Conservation (phyloP, 768 basidiomycete species). For the Podaxis sp. region DNA sequence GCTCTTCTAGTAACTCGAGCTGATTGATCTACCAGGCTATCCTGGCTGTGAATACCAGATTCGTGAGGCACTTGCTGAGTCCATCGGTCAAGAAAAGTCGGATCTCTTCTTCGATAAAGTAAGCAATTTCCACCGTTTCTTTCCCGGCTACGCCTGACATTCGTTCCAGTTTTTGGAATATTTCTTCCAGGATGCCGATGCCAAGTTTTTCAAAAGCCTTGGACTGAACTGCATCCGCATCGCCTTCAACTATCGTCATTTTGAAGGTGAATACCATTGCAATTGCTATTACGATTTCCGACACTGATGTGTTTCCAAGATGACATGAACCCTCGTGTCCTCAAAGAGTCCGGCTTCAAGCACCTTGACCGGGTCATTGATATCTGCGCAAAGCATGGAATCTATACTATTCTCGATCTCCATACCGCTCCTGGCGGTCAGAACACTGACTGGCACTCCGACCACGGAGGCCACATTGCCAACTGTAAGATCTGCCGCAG, state of each 20-base stretch:
- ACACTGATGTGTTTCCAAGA: slow-evolving; percentile 26
- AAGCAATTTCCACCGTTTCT: background rate
- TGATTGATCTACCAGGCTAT: slow-evolving; percentile 40
- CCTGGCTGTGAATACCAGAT: slow-evolving; percentile 81
- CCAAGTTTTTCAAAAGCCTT: slow-evolving; percentile 68
- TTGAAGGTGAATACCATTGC: slow-evolving; percentile 40
- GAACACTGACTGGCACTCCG: slow-evolving; percentile 79
- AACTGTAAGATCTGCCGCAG: slow-evolving; percentile 34
- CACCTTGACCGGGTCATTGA: slow-evolving; percentile 74
- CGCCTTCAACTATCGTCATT: slow-evolving; percentile 70
- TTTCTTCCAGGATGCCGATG: slow-evolving; percentile 75
- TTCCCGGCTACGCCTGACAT: background rate
- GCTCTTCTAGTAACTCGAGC: background rate
- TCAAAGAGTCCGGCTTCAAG: slow-evolving; percentile 74
- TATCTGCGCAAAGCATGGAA: slow-evolving; percentile 64
- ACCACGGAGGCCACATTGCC: slow-evolving; percentile 64
- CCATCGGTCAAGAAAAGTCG: slow-evolving; percentile 62
- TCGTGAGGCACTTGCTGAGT: slow-evolving; percentile 58
- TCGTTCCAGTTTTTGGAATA: slow-evolving; percentile 64
- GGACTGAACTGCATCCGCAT: slow-evolving; percentile 78
- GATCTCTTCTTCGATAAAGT: slow-evolving; percentile 83
- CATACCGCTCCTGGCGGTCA: slow-evolving; percentile 76
- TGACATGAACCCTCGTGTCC: slow-evolving; percentile 77
- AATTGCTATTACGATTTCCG: background rate
- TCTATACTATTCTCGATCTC: slow-evolving; percentile 79